Conservation (phyloP, 495 filamentous ascomycete species). For the Aspergillus saccharolyticus region DNA sequence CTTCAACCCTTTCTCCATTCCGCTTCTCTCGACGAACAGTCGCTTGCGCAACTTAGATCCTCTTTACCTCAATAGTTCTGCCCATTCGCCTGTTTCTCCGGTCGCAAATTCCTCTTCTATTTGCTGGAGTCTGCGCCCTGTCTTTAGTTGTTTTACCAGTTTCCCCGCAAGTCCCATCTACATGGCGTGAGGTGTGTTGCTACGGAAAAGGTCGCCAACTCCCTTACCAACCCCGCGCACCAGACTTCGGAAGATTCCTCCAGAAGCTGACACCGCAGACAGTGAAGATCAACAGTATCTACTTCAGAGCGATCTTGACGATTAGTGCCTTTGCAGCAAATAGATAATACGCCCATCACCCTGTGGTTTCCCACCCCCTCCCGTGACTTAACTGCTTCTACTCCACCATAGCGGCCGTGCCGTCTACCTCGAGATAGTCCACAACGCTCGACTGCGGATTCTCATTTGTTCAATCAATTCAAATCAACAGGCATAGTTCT, state of each 20-base stretch:
- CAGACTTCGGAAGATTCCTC: background rate
- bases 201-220: conserved; percentile 13
- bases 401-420: conserved; percentile 15
- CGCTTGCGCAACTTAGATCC: conserved; percentile 8
- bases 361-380: conserved; percentile 8
- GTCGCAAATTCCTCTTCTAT: background rate
- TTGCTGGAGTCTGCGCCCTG: conserved; percentile 9
- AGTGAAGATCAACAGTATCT: background rate
- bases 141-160: conserved; percentile 10
- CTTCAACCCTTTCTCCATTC: conserved; percentile 21
- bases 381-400: conserved; percentile 7
- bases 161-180: conserved; percentile 25
- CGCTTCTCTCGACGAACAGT: conserved; percentile 16
- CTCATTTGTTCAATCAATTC: background rate
- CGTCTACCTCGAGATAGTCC: conserved; percentile 3
- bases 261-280: conserved; percentile 8
- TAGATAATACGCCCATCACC: conserved; percentile 3
- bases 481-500: conserved; percentile 15
- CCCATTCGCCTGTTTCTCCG: conserved; percentile 6
- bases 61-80: conserved; percentile 3
- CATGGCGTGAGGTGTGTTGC: conserved; percentile 26
- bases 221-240: conserved; percentile 19
- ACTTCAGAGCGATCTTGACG: background rate
- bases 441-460: background rate
- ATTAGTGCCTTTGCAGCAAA: background rate